Conservation (phyloP, 257 asterid species). For the Ehretia macrophylla region DNA sequence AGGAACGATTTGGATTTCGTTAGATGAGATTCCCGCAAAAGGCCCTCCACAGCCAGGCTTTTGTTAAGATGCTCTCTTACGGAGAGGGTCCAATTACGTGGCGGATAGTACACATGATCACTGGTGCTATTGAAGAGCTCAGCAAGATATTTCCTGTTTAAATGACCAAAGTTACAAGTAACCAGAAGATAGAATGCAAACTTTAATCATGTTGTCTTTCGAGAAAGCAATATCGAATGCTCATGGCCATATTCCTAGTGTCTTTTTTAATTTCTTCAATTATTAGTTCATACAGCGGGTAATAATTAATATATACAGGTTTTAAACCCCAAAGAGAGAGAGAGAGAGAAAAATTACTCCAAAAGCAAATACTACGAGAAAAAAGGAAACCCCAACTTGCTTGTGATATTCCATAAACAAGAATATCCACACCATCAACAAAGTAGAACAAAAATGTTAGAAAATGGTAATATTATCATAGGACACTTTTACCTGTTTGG, state of each 20-base stretch:
- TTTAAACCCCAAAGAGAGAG: too few relatives aligned
- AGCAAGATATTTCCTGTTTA: slow-evolving; percentile 62
- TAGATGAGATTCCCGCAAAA: slow-evolving; percentile 34
- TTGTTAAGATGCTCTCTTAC: slow-evolving; percentile 87
- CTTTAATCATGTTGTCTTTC: too few relatives aligned
- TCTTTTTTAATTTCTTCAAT: too few relatives aligned
- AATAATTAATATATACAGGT: too few relatives aligned
- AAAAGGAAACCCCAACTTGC: too few relatives aligned
- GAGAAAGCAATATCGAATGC: too few relatives aligned
- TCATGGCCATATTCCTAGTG: too few relatives aligned
- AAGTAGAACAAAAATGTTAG: neutral
- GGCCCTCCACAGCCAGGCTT: slow-evolving; percentile 70
- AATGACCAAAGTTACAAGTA: slow-evolving; percentile 14
- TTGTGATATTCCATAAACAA: too few relatives aligned
- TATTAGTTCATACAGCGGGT: too few relatives aligned
- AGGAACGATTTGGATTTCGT: slow-evolving; percentile 60
- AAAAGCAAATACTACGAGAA: too few relatives aligned
- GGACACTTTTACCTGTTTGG: slow-evolving; percentile 66
- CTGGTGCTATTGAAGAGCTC: slow-evolving; percentile 62
- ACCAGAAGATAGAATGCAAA: slow-evolving; percentile 26
- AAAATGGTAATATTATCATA: neutral
- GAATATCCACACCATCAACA: too few relatives aligned
- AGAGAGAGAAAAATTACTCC: too few relatives aligned
- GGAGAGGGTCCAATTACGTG: slow-evolving; percentile 77
- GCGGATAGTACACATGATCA: slow-evolving; percentile 72